A percentile compares a stretch with the other conserved stretches of the same genome.
These are phyloP conservation scores for Yamadazyma dushanensis DNA, from an alignment of 1,139 yeast species.

Conservation along the genomic window DNA sequence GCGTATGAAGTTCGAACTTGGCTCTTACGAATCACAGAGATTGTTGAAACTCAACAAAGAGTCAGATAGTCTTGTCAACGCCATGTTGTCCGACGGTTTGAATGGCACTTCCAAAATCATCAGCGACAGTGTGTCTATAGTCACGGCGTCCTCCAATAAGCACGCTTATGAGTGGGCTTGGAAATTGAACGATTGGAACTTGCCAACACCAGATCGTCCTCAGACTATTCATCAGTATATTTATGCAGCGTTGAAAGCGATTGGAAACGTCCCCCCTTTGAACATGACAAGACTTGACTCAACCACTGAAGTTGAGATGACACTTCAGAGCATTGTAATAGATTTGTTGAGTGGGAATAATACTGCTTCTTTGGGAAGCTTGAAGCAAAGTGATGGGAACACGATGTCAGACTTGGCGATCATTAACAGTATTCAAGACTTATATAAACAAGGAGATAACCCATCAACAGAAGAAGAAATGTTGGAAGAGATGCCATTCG, in stretches of 20 bases:
- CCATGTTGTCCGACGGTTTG: constrained; percentile 48
- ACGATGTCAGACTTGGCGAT: constrained; percentile 4
- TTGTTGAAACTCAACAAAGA: constrained; percentile 16
- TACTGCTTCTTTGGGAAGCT: neutral
- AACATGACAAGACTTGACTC: neutral
- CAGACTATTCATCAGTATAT: constrained; percentile 40
- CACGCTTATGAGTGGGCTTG: constrained; percentile 55
- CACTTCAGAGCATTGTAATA: neutral
- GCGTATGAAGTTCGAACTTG: constrained; percentile 55
- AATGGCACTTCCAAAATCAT: constrained; percentile 46
- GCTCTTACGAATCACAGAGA: constrained; percentile 50
- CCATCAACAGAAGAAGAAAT: neutral
- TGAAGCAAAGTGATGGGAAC: neutral
- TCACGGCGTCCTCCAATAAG: constrained; percentile 11
- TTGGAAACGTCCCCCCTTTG: constrained; percentile 25
- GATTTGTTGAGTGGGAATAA: constrained; percentile 6
- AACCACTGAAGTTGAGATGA: neutral
- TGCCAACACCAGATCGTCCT: constrained; percentile 44
- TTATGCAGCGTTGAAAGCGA: constrained; percentile 47
- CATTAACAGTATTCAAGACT: neutral
- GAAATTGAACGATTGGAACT: constrained; percentile 72
- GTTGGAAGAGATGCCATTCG: constrained; percentile 4
- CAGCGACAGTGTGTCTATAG: constrained; percentile 10
- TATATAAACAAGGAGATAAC: neutral
- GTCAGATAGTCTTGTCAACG: constrained; percentile 22